phyloP scores from a whole-genome alignment of 2,329 filamentous ascomycete species.

The Xylariaceae sp. region DNA sequence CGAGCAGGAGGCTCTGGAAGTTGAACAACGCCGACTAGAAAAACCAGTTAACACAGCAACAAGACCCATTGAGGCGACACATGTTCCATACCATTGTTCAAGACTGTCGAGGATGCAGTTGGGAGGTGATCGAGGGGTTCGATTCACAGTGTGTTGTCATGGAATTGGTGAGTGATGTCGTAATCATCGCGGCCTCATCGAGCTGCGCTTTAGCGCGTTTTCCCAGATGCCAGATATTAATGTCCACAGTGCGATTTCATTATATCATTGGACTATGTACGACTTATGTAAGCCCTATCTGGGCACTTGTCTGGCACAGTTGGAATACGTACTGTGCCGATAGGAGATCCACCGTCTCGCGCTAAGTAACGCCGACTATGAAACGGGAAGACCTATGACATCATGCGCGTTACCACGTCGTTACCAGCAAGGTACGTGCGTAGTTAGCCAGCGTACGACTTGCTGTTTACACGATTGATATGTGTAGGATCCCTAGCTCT shows the following conservation, averaged over 20 bases:
- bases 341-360: neutral
- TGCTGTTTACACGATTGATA: no score
- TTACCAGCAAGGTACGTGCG: no score
- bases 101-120: neutral
- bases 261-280: neutral
- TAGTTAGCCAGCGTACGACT: no score
- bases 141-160: neutral
- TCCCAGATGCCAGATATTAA: conserved; percentile 10
- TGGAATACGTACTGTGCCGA: neutral
- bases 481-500: no score
- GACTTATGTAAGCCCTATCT: neutral
- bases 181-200: conserved; percentile 1
- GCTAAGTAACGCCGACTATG: no score
- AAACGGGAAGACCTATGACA: neutral
- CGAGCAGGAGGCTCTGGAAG: conserved; percentile 92
- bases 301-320: neutral
- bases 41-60: conserved; percentile 5
- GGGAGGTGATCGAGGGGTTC: neutral
- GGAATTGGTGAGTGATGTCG: conserved; percentile 6
- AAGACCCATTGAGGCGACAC: neutral
- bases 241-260: neutral
- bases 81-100: conserved; percentile 10
- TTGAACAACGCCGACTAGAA: conserved; percentile 91
- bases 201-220: conserved; percentile 3
- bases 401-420: neutral